A percentile compares a stretch with the other conserved stretches of the same genome.
Evolutionary conservation across 495 filamentous ascomycete species (phyloP).

Genomic region (Tuber magnatum): DNA sequence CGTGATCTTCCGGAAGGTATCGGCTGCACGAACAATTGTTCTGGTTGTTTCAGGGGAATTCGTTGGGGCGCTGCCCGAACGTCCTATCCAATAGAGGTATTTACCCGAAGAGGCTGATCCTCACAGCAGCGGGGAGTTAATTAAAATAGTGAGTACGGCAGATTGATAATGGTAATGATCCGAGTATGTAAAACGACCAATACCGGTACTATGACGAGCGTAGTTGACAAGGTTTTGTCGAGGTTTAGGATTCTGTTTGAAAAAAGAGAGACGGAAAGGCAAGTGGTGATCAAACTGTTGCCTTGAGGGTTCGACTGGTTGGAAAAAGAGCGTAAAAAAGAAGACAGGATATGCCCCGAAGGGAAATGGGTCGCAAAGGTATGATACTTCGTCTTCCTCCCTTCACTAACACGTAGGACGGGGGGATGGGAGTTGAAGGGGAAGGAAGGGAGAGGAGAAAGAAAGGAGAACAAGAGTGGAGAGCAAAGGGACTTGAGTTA

Average conservation of each 20-base stretch:
- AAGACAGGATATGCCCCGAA: neutral
- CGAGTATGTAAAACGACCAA: neutral
- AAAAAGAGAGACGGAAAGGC: neutral
- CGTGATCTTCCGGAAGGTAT: constrained; percentile 1
- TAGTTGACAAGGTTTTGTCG: neutral
- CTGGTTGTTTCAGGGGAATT: neutral
- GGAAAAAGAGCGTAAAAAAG: constrained; percentile 6
- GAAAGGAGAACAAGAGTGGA: constrained; percentile 2
- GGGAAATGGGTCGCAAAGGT: neutral
- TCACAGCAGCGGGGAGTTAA: neutral
- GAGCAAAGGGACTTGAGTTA: neutral
- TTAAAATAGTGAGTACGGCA: neutral
- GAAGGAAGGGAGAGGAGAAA: neutral
- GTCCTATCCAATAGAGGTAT: neutral
- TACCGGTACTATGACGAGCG: neutral
- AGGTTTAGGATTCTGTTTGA: neutral
- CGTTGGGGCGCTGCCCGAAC: neutral
- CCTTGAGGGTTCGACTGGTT: neutral
- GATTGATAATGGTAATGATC: neutral
- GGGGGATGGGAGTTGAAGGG: neutral
- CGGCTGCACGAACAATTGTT: neutral
- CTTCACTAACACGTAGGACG: neutral
- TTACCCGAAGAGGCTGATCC: neutral
- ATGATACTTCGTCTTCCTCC: neutral
- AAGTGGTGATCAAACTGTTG: constrained; percentile 7